A percentile compares a stretch with the other conserved stretches of the same genome.
phyloP scores from a whole-genome alignment of 257 asterid species.

The Dorcoceras hygrometricum region DNA sequence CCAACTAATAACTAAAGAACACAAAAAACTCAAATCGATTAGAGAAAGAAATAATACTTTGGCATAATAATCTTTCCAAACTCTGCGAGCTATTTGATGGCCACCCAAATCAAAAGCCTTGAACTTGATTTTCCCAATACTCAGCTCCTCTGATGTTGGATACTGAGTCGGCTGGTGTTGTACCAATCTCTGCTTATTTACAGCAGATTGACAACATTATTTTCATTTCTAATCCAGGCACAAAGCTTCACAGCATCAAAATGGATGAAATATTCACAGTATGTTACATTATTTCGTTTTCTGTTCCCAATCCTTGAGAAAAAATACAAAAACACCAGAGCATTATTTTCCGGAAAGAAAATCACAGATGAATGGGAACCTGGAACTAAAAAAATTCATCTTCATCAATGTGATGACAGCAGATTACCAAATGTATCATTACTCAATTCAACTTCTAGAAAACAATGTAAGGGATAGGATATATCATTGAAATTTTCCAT shows the following conservation, averaged over 20 bases:
- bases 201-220: not conserved
- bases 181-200: not conserved
- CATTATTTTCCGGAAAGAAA: not conserved
- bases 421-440: too few species aligned
- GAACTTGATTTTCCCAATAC: not conserved
- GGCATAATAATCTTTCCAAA: not conserved
- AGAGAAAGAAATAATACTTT: not conserved
- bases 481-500: too few species aligned
- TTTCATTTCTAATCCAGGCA: not conserved
- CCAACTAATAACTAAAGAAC: not conserved
- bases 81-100: not conserved
- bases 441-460: too few species aligned
- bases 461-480: too few species aligned
- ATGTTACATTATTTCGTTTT: not conserved
- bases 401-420: too few species aligned
- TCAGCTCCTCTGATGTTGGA: constrained; percentile 3
- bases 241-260: not conserved
- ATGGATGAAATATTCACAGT: too few species aligned
- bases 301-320: not conserved
- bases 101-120: not conserved
- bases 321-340: not conserved
- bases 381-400: too few species aligned
- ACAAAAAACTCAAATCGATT: too few species aligned
- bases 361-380: not conserved
- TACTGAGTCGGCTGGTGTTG: constrained; percentile 3